These are phyloP conservation scores for Talaromyces sp. DNA, from an alignment of 2,329 filamentous ascomycete species.

Conservation along the genomic window DNA sequence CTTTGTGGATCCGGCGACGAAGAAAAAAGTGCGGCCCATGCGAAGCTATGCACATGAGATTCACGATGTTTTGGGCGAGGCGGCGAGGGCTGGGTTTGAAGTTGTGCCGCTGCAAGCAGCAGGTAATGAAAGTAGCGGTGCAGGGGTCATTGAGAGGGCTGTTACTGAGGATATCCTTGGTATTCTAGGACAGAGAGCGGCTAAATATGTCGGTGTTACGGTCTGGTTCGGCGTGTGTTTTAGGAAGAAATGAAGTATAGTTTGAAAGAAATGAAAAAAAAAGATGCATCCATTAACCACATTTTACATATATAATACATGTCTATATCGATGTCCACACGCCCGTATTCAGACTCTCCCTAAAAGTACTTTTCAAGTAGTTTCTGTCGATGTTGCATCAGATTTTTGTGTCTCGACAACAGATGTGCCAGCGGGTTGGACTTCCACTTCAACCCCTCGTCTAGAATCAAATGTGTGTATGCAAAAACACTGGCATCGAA, in stretches of 20 bases:
- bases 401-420: constrained; percentile 52
- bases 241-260: constrained; percentile 20
- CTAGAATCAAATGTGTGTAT: constrained; percentile 76
- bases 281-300: neutral
- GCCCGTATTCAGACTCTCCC: neutral
- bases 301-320: constrained; percentile 11
- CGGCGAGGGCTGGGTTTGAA: constrained; percentile 41
- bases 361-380: constrained; percentile 49
- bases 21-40: constrained; percentile 53
- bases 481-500: constrained; percentile 89
- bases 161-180: constrained; percentile 52
- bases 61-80: constrained; percentile 47
- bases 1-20: constrained; percentile 50
- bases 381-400: constrained; percentile 60
- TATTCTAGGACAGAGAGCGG: constrained; percentile 53
- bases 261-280: constrained; percentile 1
- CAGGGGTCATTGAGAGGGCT: constrained; percentile 36
- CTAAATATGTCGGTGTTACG: constrained; percentile 56
- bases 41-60: constrained; percentile 57
- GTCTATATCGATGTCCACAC: constrained; percentile 2
- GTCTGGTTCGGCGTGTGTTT: constrained; percentile 52
- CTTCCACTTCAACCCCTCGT: constrained; percentile 58
- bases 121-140: too few relatives aligned
- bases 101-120: constrained; percentile 27
- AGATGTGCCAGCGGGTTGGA: constrained; percentile 55